Percentiles rank a stretch among this genome's conserved stretches.
These are phyloP conservation scores for Leishmania guyanensis DNA, from an alignment of 208 protist species.

Conservation along the genomic window DNA sequence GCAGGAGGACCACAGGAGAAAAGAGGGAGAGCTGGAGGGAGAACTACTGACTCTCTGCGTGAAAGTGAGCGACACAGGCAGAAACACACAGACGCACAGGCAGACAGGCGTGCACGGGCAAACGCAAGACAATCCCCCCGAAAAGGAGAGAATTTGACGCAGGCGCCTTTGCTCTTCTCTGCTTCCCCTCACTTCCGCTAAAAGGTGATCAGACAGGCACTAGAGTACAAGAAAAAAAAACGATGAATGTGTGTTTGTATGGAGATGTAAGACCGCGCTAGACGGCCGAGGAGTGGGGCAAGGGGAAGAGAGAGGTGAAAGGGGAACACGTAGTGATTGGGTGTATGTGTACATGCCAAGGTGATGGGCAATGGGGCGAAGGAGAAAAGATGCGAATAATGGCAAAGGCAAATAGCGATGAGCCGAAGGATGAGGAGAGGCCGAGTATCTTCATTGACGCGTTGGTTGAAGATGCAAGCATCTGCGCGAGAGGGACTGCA, in stretches of 20 bases:
- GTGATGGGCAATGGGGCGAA: background rate
- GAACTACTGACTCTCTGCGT: background rate
- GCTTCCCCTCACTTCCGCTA: background rate
- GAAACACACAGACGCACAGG: background rate
- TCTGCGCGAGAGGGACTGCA: background rate
- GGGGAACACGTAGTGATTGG: background rate
- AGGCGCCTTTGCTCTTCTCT: background rate
- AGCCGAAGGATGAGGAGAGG: background rate
- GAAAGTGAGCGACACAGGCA: background rate
- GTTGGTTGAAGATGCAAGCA: background rate
- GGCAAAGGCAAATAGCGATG: background rate
- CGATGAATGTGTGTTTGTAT: background rate
- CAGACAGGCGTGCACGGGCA: background rate
- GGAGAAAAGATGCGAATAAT: background rate
- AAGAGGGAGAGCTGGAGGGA: background rate
- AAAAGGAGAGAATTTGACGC: background rate
- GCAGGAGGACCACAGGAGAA: background rate
- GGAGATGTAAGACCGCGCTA: background rate
- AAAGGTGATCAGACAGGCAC: background rate
- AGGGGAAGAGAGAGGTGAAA: background rate
- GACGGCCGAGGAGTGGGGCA: background rate
- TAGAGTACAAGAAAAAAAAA: slow-evolving; percentile 3
- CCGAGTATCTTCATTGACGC: background rate
- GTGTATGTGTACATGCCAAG: background rate
- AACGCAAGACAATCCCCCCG: background rate